Percentiles rank a stretch among this genome's conserved stretches.
These are phyloP conservation scores for Phlyctochytrium arcticum DNA, from an alignment of 192 early-diverging fungal species.

Conservation along the genomic window DNA sequence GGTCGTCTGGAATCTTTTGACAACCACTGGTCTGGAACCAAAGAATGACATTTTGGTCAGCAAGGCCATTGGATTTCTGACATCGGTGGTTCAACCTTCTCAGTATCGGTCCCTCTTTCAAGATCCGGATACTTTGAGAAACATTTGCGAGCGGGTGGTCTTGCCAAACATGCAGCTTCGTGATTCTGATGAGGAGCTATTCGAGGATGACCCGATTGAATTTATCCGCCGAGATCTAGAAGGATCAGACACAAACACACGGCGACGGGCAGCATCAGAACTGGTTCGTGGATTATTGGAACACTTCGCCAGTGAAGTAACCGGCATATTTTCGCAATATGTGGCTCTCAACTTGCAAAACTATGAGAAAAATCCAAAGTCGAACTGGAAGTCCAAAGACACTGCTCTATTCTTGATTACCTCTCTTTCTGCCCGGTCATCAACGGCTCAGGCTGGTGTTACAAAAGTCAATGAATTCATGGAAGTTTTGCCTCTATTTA, in stretches of 20 bases:
- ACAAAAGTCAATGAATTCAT: slow-evolving; percentile 81
- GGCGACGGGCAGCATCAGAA: slow-evolving; percentile 87
- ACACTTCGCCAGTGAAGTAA: slow-evolving; percentile 80
- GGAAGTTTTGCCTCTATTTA: slow-evolving; percentile 79
- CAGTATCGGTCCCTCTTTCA: slow-evolving; percentile 73
- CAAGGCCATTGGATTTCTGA: slow-evolving; percentile 86
- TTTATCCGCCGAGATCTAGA: slow-evolving; percentile 91
- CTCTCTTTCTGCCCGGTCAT: slow-evolving; percentile 77
- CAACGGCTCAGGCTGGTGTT: slow-evolving; percentile 70
- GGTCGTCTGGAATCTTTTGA: slow-evolving; percentile 85
- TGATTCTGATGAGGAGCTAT: slow-evolving; percentile 88
- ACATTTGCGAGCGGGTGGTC: slow-evolving; percentile 87
- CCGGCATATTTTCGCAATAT: slow-evolving; percentile 75
- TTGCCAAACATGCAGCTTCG: slow-evolving; percentile 89
- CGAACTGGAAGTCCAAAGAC: slow-evolving; percentile 93
- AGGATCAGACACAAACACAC: slow-evolving; percentile 81
- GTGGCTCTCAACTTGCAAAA: slow-evolving; percentile 33
- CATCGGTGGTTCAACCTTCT: slow-evolving; percentile 74
- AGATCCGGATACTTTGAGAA: slow-evolving; percentile 60
- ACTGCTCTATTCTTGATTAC: slow-evolving; percentile 90
- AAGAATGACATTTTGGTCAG: slow-evolving; percentile 86
- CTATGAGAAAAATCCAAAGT: slow-evolving; percentile 64
- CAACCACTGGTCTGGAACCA: slow-evolving; percentile 59
- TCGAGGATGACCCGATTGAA: slow-evolving; percentile 96
- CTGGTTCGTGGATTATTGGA: slow-evolving; percentile 89